Percentiles rank a stretch among this genome's conserved stretches.
phyloP scores from a whole-genome alignment of 331 rosid genomes.

The Malus hybrid region DNA sequence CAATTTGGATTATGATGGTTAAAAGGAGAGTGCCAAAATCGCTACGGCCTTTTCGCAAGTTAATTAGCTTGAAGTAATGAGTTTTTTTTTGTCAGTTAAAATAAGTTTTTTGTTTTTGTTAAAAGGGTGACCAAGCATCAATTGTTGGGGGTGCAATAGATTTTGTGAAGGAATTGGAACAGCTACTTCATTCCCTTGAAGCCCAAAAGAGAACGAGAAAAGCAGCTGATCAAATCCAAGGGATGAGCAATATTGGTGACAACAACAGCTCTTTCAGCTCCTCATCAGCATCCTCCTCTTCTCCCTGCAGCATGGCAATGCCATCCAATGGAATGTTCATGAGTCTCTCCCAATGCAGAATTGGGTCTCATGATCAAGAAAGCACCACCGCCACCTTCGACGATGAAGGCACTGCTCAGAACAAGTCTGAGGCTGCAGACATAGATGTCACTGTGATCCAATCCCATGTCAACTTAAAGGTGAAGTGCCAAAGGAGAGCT shows the following conservation, averaged over 20 bases:
- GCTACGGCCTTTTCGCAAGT: too few species aligned
- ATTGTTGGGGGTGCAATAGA: slow-evolving; percentile 93
- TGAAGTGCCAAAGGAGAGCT: slow-evolving; percentile 46
- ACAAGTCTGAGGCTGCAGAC: slow-evolving; percentile 60
- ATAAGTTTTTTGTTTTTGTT: background rate
- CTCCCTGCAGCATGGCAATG: slow-evolving; percentile 8
- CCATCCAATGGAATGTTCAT: slow-evolving; percentile 29
- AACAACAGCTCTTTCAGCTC: slow-evolving; percentile 1
- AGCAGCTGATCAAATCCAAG: slow-evolving; percentile 17
- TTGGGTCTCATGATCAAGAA: slow-evolving; percentile 29
- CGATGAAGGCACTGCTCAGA: slow-evolving; percentile 51
- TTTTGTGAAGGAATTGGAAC: slow-evolving; percentile 94
- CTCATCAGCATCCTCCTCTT: slow-evolving; percentile 14
- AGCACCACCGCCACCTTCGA: slow-evolving; percentile 9
- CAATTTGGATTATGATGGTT: too few species aligned
- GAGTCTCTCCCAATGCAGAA: slow-evolving; percentile 26
- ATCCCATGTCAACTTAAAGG: slow-evolving; percentile 85
- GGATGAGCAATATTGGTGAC: background rate
- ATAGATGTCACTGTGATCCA: slow-evolving; percentile 75
- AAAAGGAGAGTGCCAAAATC: too few species aligned
- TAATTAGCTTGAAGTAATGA: background rate
- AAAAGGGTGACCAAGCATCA: slow-evolving; percentile 96
- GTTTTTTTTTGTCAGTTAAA: background rate
- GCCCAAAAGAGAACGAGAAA: slow-evolving; percentile 54
- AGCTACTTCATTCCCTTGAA: slow-evolving; percentile 64